Base-by-base conservation (phyloP, 2,329 filamentous ascomycete genomes). In the Apiospora phragmitis region DNA sequence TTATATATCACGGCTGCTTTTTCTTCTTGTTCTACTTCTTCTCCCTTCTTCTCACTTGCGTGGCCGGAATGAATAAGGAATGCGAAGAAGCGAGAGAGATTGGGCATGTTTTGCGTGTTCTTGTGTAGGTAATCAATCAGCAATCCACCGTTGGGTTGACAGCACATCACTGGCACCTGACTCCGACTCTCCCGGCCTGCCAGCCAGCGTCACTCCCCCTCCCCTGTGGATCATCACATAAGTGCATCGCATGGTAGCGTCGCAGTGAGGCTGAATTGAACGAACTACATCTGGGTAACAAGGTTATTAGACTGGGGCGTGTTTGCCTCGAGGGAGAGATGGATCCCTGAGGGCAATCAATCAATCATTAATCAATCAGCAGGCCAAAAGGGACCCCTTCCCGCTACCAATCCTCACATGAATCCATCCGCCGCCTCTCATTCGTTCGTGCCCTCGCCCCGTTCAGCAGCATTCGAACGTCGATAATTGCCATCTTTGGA, bases 251-350 rank as follows among this genome's bases (percentile, higher is more conserved):
- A 32, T 67, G 42, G 38, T 45, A 67, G 65, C 38, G 65, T 67
- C 38, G 65, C 65, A 67, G 65, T 67, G 65, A 67, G 65, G 65
- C 65, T 67, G 65, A 67, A 32, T 12, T 67, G 65, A 67, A 32
- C 11, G 38, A 45, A 67, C 65, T 38, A 32, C 55, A 38, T 62
- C 35, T 62, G 55, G 32, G 55, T n/a, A 62, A 62, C 55, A 62
- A 38, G 55, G 55, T 62, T 62, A 62, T 62, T 38, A n/a, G 32
- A 62, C 21, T 62, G 55, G 51, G 51, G 29, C 51, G 16, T 4
- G 51, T 55, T 55, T 55, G 26, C 16, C 18, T 29, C 32, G 35
- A 18, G 18, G n/a, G n/a, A 62, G 55, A 29, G 32, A 62, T 55
- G 49, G 29, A 35, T 59, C 51, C 29, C 51, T 59, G 55, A 38